These are phyloP conservation scores for Dissoconium aciculare DNA, from an alignment of 2,329 filamentous ascomycete genomes.

Conservation along the genomic window DNA sequence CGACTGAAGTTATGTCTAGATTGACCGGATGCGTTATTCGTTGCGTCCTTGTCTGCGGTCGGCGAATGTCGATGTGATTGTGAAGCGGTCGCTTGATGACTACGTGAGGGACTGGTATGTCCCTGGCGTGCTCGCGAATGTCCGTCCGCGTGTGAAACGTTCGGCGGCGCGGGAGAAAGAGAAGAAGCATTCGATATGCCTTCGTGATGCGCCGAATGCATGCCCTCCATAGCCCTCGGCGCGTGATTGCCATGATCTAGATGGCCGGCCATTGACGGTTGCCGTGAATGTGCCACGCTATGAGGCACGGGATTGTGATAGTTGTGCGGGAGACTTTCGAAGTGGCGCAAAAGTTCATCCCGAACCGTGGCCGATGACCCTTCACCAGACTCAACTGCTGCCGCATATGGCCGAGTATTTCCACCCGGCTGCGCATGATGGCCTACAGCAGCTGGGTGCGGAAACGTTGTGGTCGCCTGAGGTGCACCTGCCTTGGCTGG, in stretches of 20 bases:
- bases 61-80: no score
- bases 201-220: neutral
- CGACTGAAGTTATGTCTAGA: constrained; percentile 27
- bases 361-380: constrained; percentile 40
- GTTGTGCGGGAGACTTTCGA: constrained; percentile 44
- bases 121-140: no score
- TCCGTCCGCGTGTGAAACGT: no score
- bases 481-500: constrained; percentile 20
- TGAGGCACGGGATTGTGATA: no score
- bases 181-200: constrained; percentile 11
- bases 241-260: no score
- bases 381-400: constrained; percentile 21
- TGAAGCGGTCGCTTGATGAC: no score
- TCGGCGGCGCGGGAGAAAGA: constrained; percentile 19
- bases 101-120: no score
- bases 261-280: no score
- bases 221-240: constrained; percentile 1
- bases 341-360: constrained; percentile 47
- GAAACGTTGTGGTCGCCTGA: constrained; percentile 21
- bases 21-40: no score
- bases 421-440: neutral
- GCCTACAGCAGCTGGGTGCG: constrained; percentile 16
- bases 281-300: neutral
- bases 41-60: no score
- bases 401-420: constrained; percentile 2